Conservation (phyloP, 2,329 filamentous ascomycete species). For the Eutypella sp. region DNA sequence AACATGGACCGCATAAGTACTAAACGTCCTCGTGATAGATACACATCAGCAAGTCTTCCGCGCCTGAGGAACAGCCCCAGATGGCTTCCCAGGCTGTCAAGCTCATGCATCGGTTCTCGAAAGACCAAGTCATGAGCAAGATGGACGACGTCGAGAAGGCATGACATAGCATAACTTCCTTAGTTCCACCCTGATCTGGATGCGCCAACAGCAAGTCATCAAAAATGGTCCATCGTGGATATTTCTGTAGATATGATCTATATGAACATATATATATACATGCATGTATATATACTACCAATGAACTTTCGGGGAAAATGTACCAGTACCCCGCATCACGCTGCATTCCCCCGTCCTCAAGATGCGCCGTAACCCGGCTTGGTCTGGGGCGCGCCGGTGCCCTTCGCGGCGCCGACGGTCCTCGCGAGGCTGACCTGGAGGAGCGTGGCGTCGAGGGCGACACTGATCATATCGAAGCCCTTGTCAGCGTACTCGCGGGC, state of each 20-base stretch:
- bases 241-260: no score
- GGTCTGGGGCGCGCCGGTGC: slow-evolving; percentile 30
- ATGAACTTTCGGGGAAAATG: no score
- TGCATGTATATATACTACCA: no score
- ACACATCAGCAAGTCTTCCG: slow-evolving; percentile 54
- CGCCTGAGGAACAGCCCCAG: slow-evolving; percentile 46
- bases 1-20: no score
- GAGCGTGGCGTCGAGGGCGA: slow-evolving; percentile 51
- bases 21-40: no score
- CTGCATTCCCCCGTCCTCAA: no score
- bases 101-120: slow-evolving; percentile 72
- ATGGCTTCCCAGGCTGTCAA: slow-evolving; percentile 59
- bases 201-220: background rate
- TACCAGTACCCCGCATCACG: no score
- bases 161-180: slow-evolving; percentile 6
- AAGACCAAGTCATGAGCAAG: slow-evolving; percentile 59
- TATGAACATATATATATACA: no score
- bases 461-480: slow-evolving; percentile 59
- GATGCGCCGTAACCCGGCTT: slow-evolving; percentile 37
- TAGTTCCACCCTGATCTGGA: no score
- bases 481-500: slow-evolving; percentile 48
- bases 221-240: background rate
- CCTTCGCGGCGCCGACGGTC: slow-evolving; percentile 43
- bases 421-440: slow-evolving; percentile 41
- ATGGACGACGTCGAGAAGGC: slow-evolving; percentile 55